Conservation (phyloP, 75 land plant genomes). For the Larix kaempferi region DNA sequence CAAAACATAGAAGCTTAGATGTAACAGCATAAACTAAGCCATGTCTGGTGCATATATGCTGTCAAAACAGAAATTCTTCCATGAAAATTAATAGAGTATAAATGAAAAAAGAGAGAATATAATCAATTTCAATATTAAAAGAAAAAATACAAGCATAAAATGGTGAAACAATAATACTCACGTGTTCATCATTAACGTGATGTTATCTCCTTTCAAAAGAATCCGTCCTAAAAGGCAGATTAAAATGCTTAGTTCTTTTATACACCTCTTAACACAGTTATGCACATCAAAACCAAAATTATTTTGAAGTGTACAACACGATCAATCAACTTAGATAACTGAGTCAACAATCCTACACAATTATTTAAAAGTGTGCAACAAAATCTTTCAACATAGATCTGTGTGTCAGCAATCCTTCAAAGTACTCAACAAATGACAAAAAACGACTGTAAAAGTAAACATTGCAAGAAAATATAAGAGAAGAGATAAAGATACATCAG, state of each 20-base stretch:
- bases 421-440: neutral
- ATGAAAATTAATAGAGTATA: neutral
- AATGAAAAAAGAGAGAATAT: neutral
- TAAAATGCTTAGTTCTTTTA: neutral
- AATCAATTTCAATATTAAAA: too few relatives aligned
- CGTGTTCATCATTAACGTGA: constrained; percentile 94
- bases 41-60: neutral
- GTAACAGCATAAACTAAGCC: neutral
- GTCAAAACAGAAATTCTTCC: neutral
- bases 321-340: neutral
- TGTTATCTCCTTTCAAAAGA: constrained; percentile 87
- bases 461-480: neutral
- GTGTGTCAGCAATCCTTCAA: neutral
- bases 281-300: too few relatives aligned
- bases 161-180: constrained; percentile 19
- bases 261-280: neutral
- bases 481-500: too few relatives aligned
- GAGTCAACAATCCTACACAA: too few relatives aligned
- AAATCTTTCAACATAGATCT: too few relatives aligned
- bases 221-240: constrained; percentile 56
- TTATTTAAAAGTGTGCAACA: too few relatives aligned
- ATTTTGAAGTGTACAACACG: too few relatives aligned
- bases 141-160: too few relatives aligned
- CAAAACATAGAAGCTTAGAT: neutral
- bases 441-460: neutral